Base-by-base conservation (phyloP, 2,329 filamentous ascomycete genomes). In the Sarocladium oryzae region DNA sequence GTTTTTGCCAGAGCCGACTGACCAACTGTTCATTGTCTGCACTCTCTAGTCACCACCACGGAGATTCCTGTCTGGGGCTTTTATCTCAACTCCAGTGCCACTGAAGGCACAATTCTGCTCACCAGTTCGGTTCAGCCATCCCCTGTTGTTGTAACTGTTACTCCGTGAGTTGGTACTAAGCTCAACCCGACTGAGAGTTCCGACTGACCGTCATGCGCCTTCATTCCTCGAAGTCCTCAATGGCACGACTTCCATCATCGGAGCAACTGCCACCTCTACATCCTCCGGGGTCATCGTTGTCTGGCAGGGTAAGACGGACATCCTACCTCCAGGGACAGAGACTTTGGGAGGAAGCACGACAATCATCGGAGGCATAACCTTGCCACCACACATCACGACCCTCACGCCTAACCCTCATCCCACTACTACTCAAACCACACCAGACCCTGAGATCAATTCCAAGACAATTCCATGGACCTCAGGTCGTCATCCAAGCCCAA, bases 121-220 rank as follows among this genome's bases (percentile, higher is more conserved):
- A 43, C 37, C 9, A 51, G 50, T 37, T 51, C 50, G 23, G 50
- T 51, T 16, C 50, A 51, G 50, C 50, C 50, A 26, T 36, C 50
- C 8, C 50, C 50, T 16, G n/a, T 51, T 16, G 26, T n/a, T 11
- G n/a, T 51, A 15, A 40, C 23, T 5, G 50, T 51, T 28, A 51
- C 37, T 2, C 50, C 50, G 20, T 36, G 15, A 36, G 33, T 30
- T 13, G n/a, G n/a, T n/a, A n/a, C n/a, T n/a, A n/a, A n/a, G n/a
- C n/a, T n/a, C n/a, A n/a, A n/a, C n/a, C n/a, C n/a, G n/a, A n/a
- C n/a, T n/a, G n/a, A n/a, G n/a, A n/a, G n/a, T n/a, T n/a, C n/a
- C n/a, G 30, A 32, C 30, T 32, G 30, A 32, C 30, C 30, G n/a
- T n/a, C n/a, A n/a, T n/a, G n/a, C n/a, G n/a, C n/a, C n/a, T n/a